Base-by-base conservation (phyloP, 129 eudicot species). In the Rutidosis leptorrhynchoides region DNA sequence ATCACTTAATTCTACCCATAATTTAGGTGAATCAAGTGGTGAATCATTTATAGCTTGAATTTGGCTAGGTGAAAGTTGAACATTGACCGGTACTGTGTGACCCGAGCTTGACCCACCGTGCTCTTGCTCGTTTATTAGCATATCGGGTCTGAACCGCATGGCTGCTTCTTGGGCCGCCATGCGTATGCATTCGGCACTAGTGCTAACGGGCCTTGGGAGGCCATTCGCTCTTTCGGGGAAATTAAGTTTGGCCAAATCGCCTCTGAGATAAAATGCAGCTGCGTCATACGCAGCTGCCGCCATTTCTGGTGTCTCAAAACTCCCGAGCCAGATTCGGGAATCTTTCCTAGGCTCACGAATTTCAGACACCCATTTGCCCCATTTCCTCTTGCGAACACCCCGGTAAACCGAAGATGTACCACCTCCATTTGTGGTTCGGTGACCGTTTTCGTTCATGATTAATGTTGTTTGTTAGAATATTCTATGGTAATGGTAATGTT, bases 281-380 rank as follows among this genome's bases (percentile, higher is more conserved):
- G 84, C 74, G 26, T 83, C 87, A 68, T 83, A 73, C 0, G 87
- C 84, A 1, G 77, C 61, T 7, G 89, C 89, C 7, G 89, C 89
- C 89, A 83, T 83, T 69, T 83, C 89, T 2, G 89, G 78, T 19
- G 85, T 80, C 76, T 83, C 85, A 7, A 83, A 83, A 58, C 85
- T 83, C 67, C 89, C 89, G 0, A 83, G 80, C 89, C 89, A 83
- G 54, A 83, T 80, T 49, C 89, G 51, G 0, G 85, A 69, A 16
- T 57, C 77, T 53, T 75, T 83, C 30, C 89, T 81, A 0, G 85
- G 85, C 49, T 80, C 89, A 28, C 89, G 80, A 42, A 83, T 83
- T 63, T 83, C 89, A 5, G 83, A 80, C 28, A 83, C 89, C 89
- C 89, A 83, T 77, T 80, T 83, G 11, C 89, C 89, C 89, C 89